A percentile compares a stretch with the other conserved stretches of the same genome.
Evolutionary conservation across 2,329 filamentous ascomycete genomes (phyloP).

Genomic region (Alternaria gansuensis): DNA sequence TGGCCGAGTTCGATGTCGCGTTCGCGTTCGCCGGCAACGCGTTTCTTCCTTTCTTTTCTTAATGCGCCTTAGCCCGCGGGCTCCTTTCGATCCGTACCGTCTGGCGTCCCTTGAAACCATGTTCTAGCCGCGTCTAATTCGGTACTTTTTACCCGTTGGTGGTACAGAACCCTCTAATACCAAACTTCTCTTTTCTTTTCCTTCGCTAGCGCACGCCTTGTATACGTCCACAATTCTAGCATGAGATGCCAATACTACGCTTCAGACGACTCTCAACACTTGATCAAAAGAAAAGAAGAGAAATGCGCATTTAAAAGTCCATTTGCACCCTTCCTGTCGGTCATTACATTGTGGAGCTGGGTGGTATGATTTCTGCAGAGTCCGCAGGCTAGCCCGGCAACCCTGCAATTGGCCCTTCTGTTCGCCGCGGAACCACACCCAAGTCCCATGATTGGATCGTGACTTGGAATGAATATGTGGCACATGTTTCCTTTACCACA

Average conservation of each 20-base stretch:
- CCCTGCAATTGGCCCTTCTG: neutral
- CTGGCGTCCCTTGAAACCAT: slow-evolving; percentile 5
- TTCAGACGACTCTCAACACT: neutral
- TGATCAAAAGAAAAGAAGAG: neutral
- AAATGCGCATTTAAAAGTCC: neutral
- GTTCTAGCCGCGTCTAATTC: slow-evolving; percentile 1
- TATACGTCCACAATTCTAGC: neutral
- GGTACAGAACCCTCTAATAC: slow-evolving; percentile 2
- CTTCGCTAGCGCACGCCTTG: slow-evolving; percentile 1
- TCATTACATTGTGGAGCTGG: neutral
- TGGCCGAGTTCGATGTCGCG: neutral
- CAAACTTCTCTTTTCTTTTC: neutral
- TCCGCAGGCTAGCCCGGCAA: slow-evolving; percentile 1
- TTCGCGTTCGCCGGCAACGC: neutral
- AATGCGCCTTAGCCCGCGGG: neutral
- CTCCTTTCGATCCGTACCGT: slow-evolving; percentile 6
- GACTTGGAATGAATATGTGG: neutral
- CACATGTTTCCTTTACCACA: slow-evolving; percentile 7
- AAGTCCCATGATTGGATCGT: slow-evolving; percentile 1
- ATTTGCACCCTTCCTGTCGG: neutral
- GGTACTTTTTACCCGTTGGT: neutral
- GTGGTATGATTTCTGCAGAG: slow-evolving; percentile 6
- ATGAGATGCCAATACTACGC: neutral
- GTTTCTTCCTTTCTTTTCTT: slow-evolving; percentile 8
- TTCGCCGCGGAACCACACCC: neutral